These are phyloP conservation scores for Podospora pseudocomata DNA, from an alignment of 495 filamentous ascomycete genomes.

Conservation along the genomic window DNA sequence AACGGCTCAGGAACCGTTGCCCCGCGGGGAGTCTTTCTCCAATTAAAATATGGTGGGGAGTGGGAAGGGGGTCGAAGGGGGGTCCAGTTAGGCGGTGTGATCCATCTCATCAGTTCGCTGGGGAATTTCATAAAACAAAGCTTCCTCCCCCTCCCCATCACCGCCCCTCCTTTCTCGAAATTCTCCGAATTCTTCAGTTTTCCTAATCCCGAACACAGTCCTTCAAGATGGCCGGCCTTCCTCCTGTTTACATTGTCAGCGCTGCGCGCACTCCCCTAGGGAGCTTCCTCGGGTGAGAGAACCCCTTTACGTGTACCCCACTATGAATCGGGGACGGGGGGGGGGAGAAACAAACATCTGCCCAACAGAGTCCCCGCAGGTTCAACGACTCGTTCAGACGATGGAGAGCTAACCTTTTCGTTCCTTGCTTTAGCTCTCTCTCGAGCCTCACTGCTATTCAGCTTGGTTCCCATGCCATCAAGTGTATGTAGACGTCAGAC, in stretches of 20 bases:
- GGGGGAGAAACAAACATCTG: constrained; percentile 9
- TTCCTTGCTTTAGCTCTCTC: constrained; percentile 57
- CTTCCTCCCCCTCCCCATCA: not conserved
- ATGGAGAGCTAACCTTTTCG: constrained; percentile 23
- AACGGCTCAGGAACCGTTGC: constrained; percentile 1
- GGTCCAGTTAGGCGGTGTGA: constrained; percentile 10
- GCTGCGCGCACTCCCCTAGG: constrained; percentile 86
- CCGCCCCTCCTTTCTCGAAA: not conserved
- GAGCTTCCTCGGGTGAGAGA: constrained; percentile 76
- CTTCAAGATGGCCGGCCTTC: constrained; percentile 44
- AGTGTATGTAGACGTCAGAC: constrained; percentile 53
- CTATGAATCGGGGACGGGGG: not conserved
- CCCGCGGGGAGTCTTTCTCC: not conserved
- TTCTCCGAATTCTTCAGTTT: constrained; percentile 1
- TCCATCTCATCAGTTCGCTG: not conserved
- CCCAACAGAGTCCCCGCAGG: constrained; percentile 7
- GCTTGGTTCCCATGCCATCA: constrained; percentile 87
- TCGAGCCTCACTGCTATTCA: constrained; percentile 81
- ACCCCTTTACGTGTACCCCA: constrained; percentile 14
- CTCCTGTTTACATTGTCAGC: constrained; percentile 93
- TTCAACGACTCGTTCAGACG: not conserved
- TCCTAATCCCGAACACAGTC: not conserved
- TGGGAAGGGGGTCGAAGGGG: not conserved
- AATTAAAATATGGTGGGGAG: constrained; percentile 5
- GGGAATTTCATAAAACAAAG: constrained; percentile 5